Evolutionary conservation across 2,329 filamentous ascomycete genomes (phyloP).

Genomic region (Pseudohalonectria lignicola): DNA sequence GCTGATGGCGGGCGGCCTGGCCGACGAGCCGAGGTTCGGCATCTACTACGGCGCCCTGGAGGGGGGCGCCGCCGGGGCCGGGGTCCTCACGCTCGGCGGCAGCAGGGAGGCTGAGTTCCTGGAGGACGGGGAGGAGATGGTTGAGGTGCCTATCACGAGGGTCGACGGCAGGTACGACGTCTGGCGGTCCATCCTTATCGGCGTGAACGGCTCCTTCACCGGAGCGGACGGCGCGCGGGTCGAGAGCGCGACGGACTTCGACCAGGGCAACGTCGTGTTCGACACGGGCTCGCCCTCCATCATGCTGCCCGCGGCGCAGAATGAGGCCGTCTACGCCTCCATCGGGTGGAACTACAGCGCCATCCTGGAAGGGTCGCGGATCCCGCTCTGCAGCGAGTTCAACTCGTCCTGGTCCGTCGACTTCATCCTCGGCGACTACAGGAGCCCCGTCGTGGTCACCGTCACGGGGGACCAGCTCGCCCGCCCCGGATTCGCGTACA

Average conservation of each 20-base stretch:
- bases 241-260: slow-evolving; percentile 4
- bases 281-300: slow-evolving; percentile 20
- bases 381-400: slow-evolving; percentile 23
- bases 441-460: slow-evolving; percentile 10
- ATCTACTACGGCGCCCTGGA: slow-evolving; percentile 18
- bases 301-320: slow-evolving; percentile 12
- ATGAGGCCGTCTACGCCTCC: slow-evolving; percentile 17
- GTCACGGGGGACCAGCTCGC: slow-evolving; percentile 20
- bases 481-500: slow-evolving; percentile 18
- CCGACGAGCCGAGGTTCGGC: slow-evolving; percentile 20
- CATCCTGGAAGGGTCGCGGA: slow-evolving; percentile 13
- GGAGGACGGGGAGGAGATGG: too few species aligned
- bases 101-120: slow-evolving; percentile 18
- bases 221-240: slow-evolving; percentile 6
- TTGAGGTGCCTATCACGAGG: too few species aligned
- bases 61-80: slow-evolving; percentile 10
- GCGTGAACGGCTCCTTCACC: too few species aligned
- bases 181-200: slow-evolving; percentile 16
- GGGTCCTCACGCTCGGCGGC: slow-evolving; percentile 19
- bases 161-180: slow-evolving; percentile 17
- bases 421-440: slow-evolving; percentile 14
- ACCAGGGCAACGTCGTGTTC: slow-evolving; percentile 13
- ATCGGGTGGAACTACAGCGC: slow-evolving; percentile 23
- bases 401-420: slow-evolving; percentile 21
- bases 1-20: slow-evolving; percentile 14